Conservation (phyloP, 768 basidiomycete species). For the Boletus rubescentipes region DNA sequence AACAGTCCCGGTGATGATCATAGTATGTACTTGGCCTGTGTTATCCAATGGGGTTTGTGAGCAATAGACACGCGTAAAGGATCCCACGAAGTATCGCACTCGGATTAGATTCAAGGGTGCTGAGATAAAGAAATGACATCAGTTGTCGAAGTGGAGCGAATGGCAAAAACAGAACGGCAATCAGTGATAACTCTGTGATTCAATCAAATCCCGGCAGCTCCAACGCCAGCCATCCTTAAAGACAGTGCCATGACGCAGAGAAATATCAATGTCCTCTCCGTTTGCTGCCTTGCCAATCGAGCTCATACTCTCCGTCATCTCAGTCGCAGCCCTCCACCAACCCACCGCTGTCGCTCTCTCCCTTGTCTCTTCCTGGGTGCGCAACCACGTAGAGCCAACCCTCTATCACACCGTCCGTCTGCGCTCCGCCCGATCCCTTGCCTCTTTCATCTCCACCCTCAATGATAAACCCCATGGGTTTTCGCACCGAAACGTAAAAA, state of each 20-base stretch:
- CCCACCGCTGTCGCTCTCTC: not conserved
- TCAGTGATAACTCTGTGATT: not conserved
- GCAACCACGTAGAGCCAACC: not conserved
- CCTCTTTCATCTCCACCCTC: not conserved
- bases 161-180: not conserved
- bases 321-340: slow-evolving; percentile 30
- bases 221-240: not conserved
- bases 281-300: slow-evolving; percentile 32
- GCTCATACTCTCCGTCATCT: slow-evolving; percentile 34
- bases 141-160: not conserved
- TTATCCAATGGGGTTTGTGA: not conserved
- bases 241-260: not conserved
- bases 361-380: slow-evolving; percentile 1
- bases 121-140: not conserved
- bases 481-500: not conserved
- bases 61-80: not conserved
- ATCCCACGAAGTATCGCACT: not conserved
- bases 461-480: not conserved
- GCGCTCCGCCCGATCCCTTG: not conserved
- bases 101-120: no score
- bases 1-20: not conserved
- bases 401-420: slow-evolving; percentile 4
- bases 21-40: no score
- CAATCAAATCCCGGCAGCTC: not conserved
- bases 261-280: slow-evolving; percentile 10